Evolutionary conservation across 192 early-diverging fungal species (phyloP).

Genomic region (Coemansia sp.): DNA sequence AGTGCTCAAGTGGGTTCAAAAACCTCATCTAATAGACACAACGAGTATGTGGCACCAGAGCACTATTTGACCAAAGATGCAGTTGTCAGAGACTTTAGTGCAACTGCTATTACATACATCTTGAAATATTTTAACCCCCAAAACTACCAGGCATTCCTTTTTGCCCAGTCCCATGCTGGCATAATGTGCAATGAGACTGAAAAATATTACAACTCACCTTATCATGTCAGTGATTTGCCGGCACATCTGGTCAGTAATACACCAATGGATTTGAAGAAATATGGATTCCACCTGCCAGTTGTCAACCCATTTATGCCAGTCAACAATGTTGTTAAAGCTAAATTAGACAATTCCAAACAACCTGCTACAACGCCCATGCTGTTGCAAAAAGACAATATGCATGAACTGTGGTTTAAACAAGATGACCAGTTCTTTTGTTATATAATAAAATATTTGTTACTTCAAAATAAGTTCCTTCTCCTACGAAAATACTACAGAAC

Average conservation of each 20-base stretch:
- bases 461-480: no score
- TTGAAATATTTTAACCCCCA: background rate
- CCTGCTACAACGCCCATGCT: slow-evolving; percentile 3
- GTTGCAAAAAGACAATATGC: slow-evolving; percentile 7
- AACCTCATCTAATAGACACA: background rate
- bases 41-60: background rate
- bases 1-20: background rate
- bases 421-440: no score
- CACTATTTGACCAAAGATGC: background rate
- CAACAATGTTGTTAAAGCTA: background rate
- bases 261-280: background rate
- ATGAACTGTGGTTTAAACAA: background rate
- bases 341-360: background rate
- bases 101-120: background rate
- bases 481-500: no score
- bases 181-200: background rate
- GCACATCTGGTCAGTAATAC: background rate
- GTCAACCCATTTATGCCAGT: background rate
- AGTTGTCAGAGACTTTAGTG: background rate
- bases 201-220: background rate
- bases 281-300: background rate
- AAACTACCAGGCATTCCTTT: background rate
- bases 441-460: no score
- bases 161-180: background rate
- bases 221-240: background rate